These are phyloP conservation scores for Hydrangea macrophylla DNA, from an alignment of 148 eudicot genomes.

Conservation along the genomic window DNA sequence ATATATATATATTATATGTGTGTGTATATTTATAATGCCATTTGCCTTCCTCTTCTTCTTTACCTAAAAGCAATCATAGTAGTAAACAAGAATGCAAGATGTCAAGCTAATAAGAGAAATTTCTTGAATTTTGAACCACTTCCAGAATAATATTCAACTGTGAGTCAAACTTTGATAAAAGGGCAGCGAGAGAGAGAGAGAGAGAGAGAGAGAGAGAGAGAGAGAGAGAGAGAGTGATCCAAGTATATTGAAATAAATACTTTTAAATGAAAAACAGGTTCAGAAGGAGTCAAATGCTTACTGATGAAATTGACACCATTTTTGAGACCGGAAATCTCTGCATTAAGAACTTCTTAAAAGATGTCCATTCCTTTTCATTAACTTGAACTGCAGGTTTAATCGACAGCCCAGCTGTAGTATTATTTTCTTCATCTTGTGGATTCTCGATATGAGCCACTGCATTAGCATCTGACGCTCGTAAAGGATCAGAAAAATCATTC, in stretches of 20 bases:
- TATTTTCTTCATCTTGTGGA: constrained; percentile 20
- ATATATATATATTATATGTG: too few relatives aligned
- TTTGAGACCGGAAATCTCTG: constrained; percentile 63
- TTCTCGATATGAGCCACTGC: constrained; percentile 17
- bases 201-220: background rate
- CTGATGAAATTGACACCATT: constrained; percentile 48
- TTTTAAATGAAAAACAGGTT: background rate
- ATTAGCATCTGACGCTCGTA: constrained; percentile 30
- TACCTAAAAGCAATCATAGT: too few relatives aligned
- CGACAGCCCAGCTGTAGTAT: constrained; percentile 15
- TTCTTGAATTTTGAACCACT: too few relatives aligned
- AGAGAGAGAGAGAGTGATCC: background rate
- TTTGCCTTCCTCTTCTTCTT: too few relatives aligned
- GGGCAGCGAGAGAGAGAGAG: too few relatives aligned
- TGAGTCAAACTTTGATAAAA: too few relatives aligned
- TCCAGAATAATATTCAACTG: too few relatives aligned
- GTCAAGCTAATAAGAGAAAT: too few relatives aligned
- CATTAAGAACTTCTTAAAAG: constrained; percentile 56
- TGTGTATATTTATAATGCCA: too few relatives aligned
- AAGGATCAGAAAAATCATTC: constrained; percentile 44
- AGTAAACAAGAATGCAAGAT: too few relatives aligned
- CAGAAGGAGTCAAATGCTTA: constrained; percentile 24
- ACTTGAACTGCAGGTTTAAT: constrained; percentile 25
- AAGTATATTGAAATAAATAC: background rate
- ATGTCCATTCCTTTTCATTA: constrained; percentile 51